These are phyloP conservation scores for Saccharomyces hybrid DNA, from an alignment of 1,139 yeast species.

Conservation along the genomic window DNA sequence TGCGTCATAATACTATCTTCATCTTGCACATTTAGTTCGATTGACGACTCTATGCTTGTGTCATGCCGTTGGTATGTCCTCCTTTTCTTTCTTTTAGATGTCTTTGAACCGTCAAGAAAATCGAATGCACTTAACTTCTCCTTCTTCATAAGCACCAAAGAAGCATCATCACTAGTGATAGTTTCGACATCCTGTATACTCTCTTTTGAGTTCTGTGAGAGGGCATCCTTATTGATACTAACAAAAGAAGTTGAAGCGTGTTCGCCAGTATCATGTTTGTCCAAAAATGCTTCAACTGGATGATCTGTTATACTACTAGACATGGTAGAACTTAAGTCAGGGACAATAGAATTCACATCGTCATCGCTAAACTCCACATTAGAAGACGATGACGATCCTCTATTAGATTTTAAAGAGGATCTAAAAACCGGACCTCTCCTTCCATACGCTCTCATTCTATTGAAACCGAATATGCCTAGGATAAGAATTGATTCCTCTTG, in stretches of 20 bases:
- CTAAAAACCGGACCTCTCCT: neutral
- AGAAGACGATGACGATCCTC: neutral
- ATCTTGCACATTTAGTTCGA: neutral
- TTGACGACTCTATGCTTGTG: neutral
- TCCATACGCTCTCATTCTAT: neutral
- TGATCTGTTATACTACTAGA: neutral
- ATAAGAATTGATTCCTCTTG: neutral
- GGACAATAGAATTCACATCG: slow-evolving; percentile 1
- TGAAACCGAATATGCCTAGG: neutral
- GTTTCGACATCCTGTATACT: neutral
- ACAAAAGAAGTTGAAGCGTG: neutral
- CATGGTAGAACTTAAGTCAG: neutral
- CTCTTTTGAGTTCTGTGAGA: neutral
- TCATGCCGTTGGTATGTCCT: slow-evolving; percentile 13
- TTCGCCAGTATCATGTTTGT: neutral
- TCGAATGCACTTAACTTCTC: slow-evolving; percentile 14
- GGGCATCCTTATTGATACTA: neutral
- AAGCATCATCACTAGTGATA: neutral
- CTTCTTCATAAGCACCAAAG: neutral
- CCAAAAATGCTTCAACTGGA: neutral
- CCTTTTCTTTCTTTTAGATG: slow-evolving; percentile 13
- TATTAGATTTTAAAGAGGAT: neutral
- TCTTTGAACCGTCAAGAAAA: slow-evolving; percentile 14
- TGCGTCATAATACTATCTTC: neutral
- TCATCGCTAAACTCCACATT: neutral